phyloP scores from a whole-genome alignment of 2,329 filamentous ascomycete genomes.

The Monosporascus sp. region DNA sequence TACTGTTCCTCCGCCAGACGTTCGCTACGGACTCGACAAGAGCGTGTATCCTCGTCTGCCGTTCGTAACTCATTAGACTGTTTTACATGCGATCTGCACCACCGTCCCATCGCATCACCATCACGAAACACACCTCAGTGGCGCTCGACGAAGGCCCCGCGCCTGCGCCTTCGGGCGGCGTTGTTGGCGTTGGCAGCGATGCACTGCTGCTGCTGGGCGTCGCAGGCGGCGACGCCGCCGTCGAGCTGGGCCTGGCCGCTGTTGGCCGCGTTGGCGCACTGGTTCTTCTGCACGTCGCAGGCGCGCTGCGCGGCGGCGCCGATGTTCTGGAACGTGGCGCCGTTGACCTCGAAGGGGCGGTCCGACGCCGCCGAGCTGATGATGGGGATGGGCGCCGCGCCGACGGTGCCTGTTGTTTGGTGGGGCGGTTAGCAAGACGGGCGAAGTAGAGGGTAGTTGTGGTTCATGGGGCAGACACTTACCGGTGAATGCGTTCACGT shows the following conservation, averaged over 20 bases:
- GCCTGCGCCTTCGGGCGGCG: constrained; percentile 3
- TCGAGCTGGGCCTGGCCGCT: constrained; percentile 26
- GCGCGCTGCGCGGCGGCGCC: constrained; percentile 41
- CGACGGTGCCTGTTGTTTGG: constrained; percentile 27
- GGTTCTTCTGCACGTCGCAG: constrained; percentile 46
- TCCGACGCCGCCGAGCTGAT: constrained; percentile 28
- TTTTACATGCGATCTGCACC: too few species aligned
- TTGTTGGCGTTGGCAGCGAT: constrained; percentile 10
- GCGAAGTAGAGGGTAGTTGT: not conserved
- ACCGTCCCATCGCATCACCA: too few species aligned
- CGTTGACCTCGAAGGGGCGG: constrained; percentile 47
- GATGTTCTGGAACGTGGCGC: constrained; percentile 45
- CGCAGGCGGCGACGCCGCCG: constrained; percentile 36
- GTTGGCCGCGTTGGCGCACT: constrained; percentile 44
- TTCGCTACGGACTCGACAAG: too few species aligned
- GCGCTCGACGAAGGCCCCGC: constrained; percentile 3
- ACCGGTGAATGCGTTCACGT: constrained; percentile 43
- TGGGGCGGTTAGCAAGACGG: not conserved
- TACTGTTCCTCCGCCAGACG: too few species aligned
- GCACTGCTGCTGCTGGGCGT: constrained; percentile 35
- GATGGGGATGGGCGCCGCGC: constrained; percentile 35
- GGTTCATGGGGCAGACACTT: not conserved
- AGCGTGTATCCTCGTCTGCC: too few species aligned
- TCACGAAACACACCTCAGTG: not conserved
- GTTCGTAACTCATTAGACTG: too few species aligned